Percentiles rank a stretch among this genome's conserved stretches.
phyloP scores from a whole-genome alignment of 306 rosid genomes.

The Hippophae gyantsensis region DNA sequence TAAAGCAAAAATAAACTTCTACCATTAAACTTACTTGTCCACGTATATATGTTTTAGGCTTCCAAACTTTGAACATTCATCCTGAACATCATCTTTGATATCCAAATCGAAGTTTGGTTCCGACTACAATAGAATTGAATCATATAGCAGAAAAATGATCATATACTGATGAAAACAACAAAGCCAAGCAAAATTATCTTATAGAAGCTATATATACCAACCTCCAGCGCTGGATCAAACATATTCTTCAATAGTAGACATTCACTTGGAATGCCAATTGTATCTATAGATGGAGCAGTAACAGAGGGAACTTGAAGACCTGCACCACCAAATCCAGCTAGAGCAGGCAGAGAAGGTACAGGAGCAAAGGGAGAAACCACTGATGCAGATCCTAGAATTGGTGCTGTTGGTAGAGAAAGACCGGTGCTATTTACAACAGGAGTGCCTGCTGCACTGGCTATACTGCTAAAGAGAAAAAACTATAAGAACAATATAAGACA shows the following conservation, averaged over 20 bases:
- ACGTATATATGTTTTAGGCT: conserved; percentile 56
- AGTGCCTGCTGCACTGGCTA: conserved; percentile 48
- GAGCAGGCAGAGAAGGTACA: conserved; percentile 32
- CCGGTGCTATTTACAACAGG: conserved; percentile 34
- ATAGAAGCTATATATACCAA: conserved; percentile 18
- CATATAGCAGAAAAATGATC: conserved; percentile 11
- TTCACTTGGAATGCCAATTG: conserved; percentile 81
- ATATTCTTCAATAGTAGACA: conserved; percentile 74
- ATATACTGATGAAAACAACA: background rate
- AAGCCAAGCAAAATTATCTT: no score
- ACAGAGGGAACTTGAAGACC: conserved; percentile 53
- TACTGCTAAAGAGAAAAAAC: conserved; percentile 37
- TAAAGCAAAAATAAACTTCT: background rate
- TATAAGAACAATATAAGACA: conserved; percentile 2
- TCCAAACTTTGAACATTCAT: conserved; percentile 82
- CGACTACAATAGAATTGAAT: conserved; percentile 35
- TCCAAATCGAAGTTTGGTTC: conserved; percentile 82
- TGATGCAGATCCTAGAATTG: conserved; percentile 32
- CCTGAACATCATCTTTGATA: conserved; percentile 83
- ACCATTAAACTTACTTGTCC: conserved; percentile 60
- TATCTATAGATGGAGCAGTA: conserved; percentile 38
- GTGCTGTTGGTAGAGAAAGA: conserved; percentile 33
- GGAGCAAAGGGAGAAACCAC: conserved; percentile 24
- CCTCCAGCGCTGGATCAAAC: conserved; percentile 93
- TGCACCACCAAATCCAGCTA: conserved; percentile 44